phyloP scores from a whole-genome alignment of 2,329 filamentous ascomycete species.

The Coniochaeta sp. region DNA sequence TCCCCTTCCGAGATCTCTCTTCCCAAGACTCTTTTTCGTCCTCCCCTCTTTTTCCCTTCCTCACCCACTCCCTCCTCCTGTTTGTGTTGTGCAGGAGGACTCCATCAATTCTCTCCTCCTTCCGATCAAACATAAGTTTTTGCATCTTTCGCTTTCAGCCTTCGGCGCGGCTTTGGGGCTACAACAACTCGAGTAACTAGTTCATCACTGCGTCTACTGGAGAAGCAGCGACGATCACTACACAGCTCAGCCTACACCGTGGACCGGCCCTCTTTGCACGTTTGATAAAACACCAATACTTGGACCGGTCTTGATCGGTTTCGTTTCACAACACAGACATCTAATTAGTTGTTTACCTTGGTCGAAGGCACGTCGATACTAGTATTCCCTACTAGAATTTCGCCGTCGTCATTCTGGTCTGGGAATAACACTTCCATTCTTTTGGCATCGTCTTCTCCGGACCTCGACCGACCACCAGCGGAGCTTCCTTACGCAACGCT shows the following conservation, averaged over 20 bases:
- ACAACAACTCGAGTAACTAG: background rate
- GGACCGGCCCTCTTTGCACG: conserved; percentile 11
- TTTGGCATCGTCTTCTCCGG: background rate
- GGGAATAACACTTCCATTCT: background rate
- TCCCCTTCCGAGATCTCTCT: conserved; percentile 19
- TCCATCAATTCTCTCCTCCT: conserved; percentile 17
- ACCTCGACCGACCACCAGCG: background rate
- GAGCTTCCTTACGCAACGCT: background rate
- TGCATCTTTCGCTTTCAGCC: background rate
- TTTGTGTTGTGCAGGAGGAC: conserved; percentile 22
- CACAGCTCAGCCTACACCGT: conserved; percentile 11
- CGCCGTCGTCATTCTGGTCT: background rate
- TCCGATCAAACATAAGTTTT: background rate
- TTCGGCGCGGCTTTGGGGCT: background rate
- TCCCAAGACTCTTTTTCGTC: conserved; percentile 32
- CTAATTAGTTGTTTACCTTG: conserved; percentile 26
- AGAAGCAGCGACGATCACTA: background rate
- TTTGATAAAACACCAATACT: background rate
- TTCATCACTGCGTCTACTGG: background rate
- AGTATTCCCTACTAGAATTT: conserved; percentile 5
- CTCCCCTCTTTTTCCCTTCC: conserved; percentile 22
- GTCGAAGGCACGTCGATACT: conserved; percentile 7
- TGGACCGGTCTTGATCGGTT: conserved; percentile 18
- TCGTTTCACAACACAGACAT: conserved; percentile 31
- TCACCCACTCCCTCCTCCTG: conserved; percentile 12